phyloP scores from a whole-genome alignment of 2,329 filamentous ascomycete genomes.

The Neocatenulostroma microsporum region DNA sequence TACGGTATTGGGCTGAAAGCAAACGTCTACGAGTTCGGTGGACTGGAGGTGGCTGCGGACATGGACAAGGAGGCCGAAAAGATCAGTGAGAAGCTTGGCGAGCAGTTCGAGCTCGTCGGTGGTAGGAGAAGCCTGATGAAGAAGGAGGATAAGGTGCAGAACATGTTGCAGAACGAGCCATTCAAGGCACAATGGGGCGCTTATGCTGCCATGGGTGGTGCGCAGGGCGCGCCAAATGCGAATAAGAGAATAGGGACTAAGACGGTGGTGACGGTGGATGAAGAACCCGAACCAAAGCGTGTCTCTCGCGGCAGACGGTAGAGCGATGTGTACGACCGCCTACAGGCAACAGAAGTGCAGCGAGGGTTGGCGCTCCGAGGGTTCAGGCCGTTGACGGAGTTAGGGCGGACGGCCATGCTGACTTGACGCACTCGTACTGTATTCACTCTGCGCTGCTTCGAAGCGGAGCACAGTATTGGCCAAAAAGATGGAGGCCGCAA shows the following conservation, averaged over 20 bases:
- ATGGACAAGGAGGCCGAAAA: slow-evolving; percentile 29
- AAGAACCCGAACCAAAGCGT: too few species aligned
- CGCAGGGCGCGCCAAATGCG: slow-evolving; percentile 15
- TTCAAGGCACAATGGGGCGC: slow-evolving; percentile 27
- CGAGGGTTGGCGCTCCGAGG: too few species aligned
- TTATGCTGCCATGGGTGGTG: slow-evolving; percentile 20
- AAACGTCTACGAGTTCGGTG: slow-evolving; percentile 84
- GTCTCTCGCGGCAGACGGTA: too few species aligned
- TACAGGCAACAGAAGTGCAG: too few species aligned
- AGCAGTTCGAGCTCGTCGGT: slow-evolving; percentile 23
- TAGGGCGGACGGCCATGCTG: too few species aligned
- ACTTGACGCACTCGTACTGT: too few species aligned
- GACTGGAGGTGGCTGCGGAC: slow-evolving; percentile 30
- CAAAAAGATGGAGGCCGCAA: too few species aligned
- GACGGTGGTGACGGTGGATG: slow-evolving; percentile 4
- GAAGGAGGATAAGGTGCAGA: slow-evolving; percentile 19
- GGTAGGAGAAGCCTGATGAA: slow-evolving; percentile 17
- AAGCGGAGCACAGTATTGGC: too few species aligned
- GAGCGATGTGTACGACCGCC: too few species aligned
- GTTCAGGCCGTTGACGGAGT: too few species aligned
- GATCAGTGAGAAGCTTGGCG: slow-evolving; percentile 21
- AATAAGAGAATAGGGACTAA: slow-evolving; percentile 8
- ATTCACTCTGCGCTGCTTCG: too few species aligned
- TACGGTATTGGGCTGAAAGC: slow-evolving; percentile 99
- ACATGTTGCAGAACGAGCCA: slow-evolving; percentile 19